Base-by-base conservation (phyloP, 352 stramenopile genomes). In the Pythium chondricola region DNA sequence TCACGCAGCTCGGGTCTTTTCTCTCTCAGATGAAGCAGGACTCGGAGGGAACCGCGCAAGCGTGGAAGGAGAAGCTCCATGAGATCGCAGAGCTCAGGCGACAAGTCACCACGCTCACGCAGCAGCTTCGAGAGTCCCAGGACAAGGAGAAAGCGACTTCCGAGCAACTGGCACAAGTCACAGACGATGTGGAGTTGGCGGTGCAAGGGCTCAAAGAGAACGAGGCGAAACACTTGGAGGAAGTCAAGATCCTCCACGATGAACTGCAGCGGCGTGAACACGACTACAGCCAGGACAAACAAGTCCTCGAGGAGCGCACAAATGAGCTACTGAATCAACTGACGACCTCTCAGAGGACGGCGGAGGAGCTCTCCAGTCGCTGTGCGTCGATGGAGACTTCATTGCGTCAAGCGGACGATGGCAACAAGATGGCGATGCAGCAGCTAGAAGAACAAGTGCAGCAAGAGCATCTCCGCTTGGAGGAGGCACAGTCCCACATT, bases 1-100 rank as follows among this genome's bases (percentile, higher is more conserved):
- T 88, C 13, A 58, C 67, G 1, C 76, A 88, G 30, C 57, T 88
- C n/a, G 73, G 73, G 11, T 79, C 71, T 0, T 78, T 88, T n/a
- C 45, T 88, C 5, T 62, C 71, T 1, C 76, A 88, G 35, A 84
- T 88, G 69, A 78, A 88, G 49, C 76, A 85, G 31, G 73, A 88
- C 14, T 79, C 73, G 0, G 73, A 88, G 45, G 73, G 72, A 2
- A 85, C 64, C 3, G 63, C 71, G 0, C 58, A 58, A 16, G 71
- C 67, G 4, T 85, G 72, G 73, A 80, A 82, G 10, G 75, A 83
- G 25, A 83, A 83, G 35, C 61, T 85, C 4, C 55, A 67, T 8
- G 74, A 85, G 37, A 73, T 67, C n/a, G 54, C 55, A 0, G 68
- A 86, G 18, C 35, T 88, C 11, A 74, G 69, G 38, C 40, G 49